Base-by-base conservation (phyloP, 441 rosid genomes). In the Brassica balearica region DNA sequence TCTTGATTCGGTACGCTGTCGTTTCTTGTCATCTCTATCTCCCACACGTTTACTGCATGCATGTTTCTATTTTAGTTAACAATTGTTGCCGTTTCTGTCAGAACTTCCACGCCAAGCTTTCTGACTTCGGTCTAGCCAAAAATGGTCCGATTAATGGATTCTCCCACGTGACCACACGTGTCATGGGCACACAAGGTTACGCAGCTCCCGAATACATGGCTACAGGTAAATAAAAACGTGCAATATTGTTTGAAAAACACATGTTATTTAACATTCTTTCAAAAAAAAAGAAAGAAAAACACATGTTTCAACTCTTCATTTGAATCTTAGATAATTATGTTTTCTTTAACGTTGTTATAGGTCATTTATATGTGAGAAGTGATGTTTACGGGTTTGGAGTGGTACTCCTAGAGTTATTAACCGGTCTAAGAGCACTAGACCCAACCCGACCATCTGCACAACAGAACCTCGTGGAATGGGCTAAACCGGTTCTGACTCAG, bases 301-400 rank as follows among this genome's bases (percentile, higher is more conserved):
- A 48, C 62, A 19, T 48, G 20, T 61, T 43, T 14, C 7, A 5
- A 43, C 11, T 72, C 9, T 7, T 67, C 10, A 43, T 63, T 23
- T 36, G 34, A 34, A n/a, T 12, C 34, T 22, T 48, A 5, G 6
- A 19, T 22, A 60, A 22, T 6, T 53, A 12, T 43, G 22, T 66
- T 38, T 66, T 41, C 9, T 36, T 11, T 11, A 2, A 53, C 63
- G 60, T 55, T 36, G 60, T 55, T 46, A 2, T 84, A 94, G 98
- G 99, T 2, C 98, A 93, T 81, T 74, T 95, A 76, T 92, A 95
- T 29, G 90, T 95, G 63, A 82, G 82, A 77, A 93, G 98, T 53
- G 99, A 95, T 55, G 99, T 95, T 3, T 93, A 90, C 46, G 99
- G 99, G 0, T 95, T 95, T 17, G 99, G 98, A 0, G 98, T 95